phyloP scores from a whole-genome alignment of 2,329 filamentous ascomycete genomes.

The Phyllachora maydis region DNA sequence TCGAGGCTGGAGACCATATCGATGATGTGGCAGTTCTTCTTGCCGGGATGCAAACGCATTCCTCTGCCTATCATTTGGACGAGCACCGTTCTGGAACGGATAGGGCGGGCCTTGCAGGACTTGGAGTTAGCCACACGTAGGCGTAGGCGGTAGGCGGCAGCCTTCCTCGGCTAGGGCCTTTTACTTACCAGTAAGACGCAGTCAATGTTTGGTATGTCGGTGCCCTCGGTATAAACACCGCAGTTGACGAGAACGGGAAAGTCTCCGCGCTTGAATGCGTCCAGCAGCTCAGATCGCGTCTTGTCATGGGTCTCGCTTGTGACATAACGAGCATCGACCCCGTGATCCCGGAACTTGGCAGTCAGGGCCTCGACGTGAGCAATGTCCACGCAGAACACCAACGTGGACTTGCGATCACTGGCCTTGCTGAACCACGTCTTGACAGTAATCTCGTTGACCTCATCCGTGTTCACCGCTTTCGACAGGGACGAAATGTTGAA shows the following conservation, averaged over 20 bases:
- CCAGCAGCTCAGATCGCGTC: conserved; percentile 48
- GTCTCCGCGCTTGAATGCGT: conserved; percentile 53
- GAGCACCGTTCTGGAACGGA: conserved; percentile 77
- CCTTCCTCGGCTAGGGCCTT: too few relatives aligned
- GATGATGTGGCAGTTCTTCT: conserved; percentile 81
- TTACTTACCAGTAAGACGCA: conserved; percentile 78
- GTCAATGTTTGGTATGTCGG: conserved; percentile 93
- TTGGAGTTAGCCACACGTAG: too few relatives aligned
- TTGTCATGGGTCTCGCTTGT: conserved; percentile 57
- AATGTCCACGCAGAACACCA: conserved; percentile 89
- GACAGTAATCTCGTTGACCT: conserved; percentile 68
- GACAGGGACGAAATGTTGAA: conserved; percentile 66
- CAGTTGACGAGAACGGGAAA: conserved; percentile 88
- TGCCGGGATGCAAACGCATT: conserved; percentile 62
- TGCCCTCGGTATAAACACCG: conserved; percentile 91
- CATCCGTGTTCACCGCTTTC: conserved; percentile 58
- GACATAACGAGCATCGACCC: conserved; percentile 71
- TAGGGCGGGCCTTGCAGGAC: too few relatives aligned
- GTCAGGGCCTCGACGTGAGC: conserved; percentile 62
- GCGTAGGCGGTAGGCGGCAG: too few relatives aligned
- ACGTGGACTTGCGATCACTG: conserved; percentile 52
- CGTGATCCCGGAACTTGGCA: conserved; percentile 51
- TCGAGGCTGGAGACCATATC: conserved; percentile 82
- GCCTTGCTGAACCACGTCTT: conserved; percentile 72
- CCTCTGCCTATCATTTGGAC: conserved; percentile 97